These are phyloP conservation scores for Tylopilus felleus DNA, from an alignment of 768 basidiomycete species.

Conservation along the genomic window DNA sequence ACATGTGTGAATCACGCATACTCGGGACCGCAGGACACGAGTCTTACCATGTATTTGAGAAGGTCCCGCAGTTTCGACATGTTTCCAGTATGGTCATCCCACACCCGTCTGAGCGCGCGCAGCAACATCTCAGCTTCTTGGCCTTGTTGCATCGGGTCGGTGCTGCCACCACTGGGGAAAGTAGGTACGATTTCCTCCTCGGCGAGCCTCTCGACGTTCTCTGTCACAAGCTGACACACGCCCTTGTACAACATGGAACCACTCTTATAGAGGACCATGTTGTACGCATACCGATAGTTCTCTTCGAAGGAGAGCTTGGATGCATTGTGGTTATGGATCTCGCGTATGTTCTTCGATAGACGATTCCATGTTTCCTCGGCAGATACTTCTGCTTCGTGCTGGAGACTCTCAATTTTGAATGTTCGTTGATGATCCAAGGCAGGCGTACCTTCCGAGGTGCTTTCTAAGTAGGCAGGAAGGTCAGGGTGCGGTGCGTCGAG, in stretches of 20 bases:
- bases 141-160: constrained; percentile 69
- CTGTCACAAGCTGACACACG: constrained; percentile 69
- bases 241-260: constrained; percentile 87
- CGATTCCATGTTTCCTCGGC: constrained; percentile 81
- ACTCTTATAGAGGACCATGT: constrained; percentile 85
- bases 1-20: constrained; percentile 12
- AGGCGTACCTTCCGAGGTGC: constrained; percentile 44
- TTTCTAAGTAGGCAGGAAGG: constrained; percentile 33
- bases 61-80: constrained; percentile 88
- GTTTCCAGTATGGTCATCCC: constrained; percentile 90
- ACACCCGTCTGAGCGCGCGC: constrained; percentile 78
- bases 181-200: constrained; percentile 70
- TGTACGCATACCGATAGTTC: constrained; percentile 91
- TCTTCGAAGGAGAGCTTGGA: constrained; percentile 88
- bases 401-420: constrained; percentile 5
- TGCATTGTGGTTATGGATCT: constrained; percentile 94
- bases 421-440: not conserved
- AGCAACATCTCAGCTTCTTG: constrained; percentile 84
- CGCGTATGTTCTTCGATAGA: constrained; percentile 80
- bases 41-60: constrained; percentile 88
- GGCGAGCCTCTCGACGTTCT: constrained; percentile 82
- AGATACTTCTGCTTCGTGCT: constrained; percentile 77
- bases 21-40: constrained; percentile 14
- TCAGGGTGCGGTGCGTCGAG: constrained; percentile 18
- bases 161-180: constrained; percentile 70